These are phyloP conservation scores for Micromonas pusilla DNA, from an alignment of 139 green algal genomes.

Conservation along the genomic window DNA sequence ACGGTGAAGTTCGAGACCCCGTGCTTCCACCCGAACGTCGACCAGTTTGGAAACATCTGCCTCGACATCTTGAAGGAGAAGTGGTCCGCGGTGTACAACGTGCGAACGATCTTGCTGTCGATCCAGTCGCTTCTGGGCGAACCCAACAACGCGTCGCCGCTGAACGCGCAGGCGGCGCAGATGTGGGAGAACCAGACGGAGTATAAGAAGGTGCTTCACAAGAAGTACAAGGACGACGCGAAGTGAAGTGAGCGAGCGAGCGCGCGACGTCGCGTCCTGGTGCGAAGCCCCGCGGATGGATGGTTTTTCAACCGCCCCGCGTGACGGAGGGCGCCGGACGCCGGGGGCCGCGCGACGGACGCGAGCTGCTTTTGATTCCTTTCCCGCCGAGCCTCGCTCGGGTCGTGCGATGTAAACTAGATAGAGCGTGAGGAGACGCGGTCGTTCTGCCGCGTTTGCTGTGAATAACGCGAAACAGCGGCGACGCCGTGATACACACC, in stretches of 20 bases:
- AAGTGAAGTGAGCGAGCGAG: background rate
- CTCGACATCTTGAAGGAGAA: slow-evolving; percentile 74
- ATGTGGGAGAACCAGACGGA: slow-evolving; percentile 63
- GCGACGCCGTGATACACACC: no score
- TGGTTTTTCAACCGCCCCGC: no score
- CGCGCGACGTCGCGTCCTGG: background rate
- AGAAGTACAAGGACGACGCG: slow-evolving; percentile 42
- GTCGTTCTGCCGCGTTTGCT: no score
- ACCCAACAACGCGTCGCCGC: slow-evolving; percentile 69
- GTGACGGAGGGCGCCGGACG: no score
- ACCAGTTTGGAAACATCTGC: slow-evolving; percentile 73
- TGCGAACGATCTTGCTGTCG: slow-evolving; percentile 63
- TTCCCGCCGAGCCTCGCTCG: no score
- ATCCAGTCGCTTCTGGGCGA: slow-evolving; percentile 69
- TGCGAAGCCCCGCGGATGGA: background rate
- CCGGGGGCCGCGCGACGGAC: no score
- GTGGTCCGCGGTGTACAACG: slow-evolving; percentile 67
- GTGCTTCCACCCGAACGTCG: slow-evolving; percentile 79
- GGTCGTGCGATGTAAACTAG: no score
- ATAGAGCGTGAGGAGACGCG: no score
- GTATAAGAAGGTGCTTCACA: slow-evolving; percentile 47
- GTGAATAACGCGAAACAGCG: no score
- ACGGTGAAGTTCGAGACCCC: slow-evolving; percentile 62
- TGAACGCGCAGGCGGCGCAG: slow-evolving; percentile 64
- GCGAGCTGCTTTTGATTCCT: no score